Percentiles rank a stretch among this genome's conserved stretches.
Conservation (phyloP, 1,139 yeast genomes). For the Zygosaccharomyces sapae region DNA sequence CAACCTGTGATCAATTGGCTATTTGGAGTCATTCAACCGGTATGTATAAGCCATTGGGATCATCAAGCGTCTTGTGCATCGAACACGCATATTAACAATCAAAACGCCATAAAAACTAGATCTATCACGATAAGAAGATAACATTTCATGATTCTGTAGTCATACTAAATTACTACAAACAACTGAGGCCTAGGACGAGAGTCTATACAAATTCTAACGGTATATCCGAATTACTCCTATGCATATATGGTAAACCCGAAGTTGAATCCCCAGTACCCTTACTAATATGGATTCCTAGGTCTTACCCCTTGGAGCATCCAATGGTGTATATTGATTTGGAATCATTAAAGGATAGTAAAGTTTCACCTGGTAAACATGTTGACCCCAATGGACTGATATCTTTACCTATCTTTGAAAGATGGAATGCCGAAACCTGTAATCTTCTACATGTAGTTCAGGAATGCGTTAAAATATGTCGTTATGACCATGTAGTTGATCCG, state of each 20-base stretch:
- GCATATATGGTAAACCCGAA: slow-evolving; percentile 55
- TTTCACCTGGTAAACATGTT: slow-evolving; percentile 61
- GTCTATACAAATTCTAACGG: slow-evolving; percentile 65
- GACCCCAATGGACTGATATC: slow-evolving; percentile 73
- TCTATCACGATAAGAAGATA: slow-evolving; percentile 46
- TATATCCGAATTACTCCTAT: slow-evolving; percentile 53
- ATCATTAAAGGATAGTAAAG: slow-evolving; percentile 46
- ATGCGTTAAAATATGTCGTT: slow-evolving; percentile 23
- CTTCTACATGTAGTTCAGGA: slow-evolving; percentile 40
- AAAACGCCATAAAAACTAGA: slow-evolving; percentile 40
- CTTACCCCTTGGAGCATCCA: slow-evolving; percentile 64
- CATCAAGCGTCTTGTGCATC: no score
- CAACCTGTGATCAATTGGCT: slow-evolving; percentile 51
- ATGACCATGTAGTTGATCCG: slow-evolving; percentile 2
- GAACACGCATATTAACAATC: slow-evolving; percentile 3
- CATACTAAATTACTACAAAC: slow-evolving; percentile 47
- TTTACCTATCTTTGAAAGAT: slow-evolving; percentile 60
- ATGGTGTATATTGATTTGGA: slow-evolving; percentile 48
- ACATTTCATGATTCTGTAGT: slow-evolving; percentile 61
- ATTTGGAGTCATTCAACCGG: slow-evolving; percentile 50
- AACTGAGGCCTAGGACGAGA: slow-evolving; percentile 65
- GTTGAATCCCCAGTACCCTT: slow-evolving; percentile 56
- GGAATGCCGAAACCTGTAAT: slow-evolving; percentile 46
- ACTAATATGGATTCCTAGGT: slow-evolving; percentile 71
- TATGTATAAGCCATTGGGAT: slow-evolving; percentile 29